phyloP scores from a whole-genome alignment of 164 flowering plant species.

The Saururus chinensis region DNA sequence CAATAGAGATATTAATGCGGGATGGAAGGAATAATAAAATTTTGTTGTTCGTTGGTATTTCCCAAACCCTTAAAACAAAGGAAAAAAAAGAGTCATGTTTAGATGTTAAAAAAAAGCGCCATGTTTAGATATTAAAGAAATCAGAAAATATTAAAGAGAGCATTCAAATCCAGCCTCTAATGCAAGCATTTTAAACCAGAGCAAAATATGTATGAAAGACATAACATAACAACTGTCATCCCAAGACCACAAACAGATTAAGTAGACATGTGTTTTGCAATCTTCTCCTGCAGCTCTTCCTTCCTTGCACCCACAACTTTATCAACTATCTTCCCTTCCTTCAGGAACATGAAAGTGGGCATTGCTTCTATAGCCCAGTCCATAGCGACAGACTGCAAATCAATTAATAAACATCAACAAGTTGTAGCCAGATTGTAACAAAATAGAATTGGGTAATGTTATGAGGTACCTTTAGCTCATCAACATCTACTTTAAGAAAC shows the following conservation, averaged over 20 bases:
- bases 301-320: conserved; percentile 65
- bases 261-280: conserved; percentile 26
- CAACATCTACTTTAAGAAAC: conserved; percentile 79
- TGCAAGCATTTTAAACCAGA: no score
- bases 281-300: conserved; percentile 38
- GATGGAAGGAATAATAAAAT: no score
- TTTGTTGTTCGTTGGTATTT: no score
- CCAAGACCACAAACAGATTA: not conserved
- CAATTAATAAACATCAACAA: not conserved
- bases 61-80: no score
- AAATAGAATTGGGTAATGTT: not conserved
- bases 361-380: conserved; percentile 73
- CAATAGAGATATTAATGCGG: no score
- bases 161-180: no score
- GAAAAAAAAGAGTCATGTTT: no score
- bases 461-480: conserved; percentile 44
- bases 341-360: conserved; percentile 76
- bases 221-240: not conserved
- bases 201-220: no score
- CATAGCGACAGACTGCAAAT: conserved; percentile 45
- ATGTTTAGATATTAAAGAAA: no score
- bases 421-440: not conserved
- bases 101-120: no score
- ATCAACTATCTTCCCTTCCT: conserved; percentile 49
- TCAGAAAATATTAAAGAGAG: no score